Evolutionary conservation across 164 flowering plant genomes (phyloP).

Genomic region (Pachysandra terminalis): DNA sequence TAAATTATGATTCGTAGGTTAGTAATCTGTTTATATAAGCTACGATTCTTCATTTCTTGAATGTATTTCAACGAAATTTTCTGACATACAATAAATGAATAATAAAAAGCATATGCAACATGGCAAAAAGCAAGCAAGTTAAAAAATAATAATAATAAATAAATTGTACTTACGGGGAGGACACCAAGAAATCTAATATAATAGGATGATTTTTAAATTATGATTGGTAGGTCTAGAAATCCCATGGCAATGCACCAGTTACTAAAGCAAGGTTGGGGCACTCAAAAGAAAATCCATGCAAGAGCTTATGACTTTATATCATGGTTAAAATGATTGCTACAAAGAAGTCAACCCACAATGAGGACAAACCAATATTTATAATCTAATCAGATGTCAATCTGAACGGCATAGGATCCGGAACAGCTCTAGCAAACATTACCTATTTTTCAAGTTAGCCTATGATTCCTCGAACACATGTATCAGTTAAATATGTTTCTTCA

Average conservation of each 20-base stretch:
- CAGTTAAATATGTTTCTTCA: constrained; percentile 16
- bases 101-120: not conserved
- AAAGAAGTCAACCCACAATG: constrained; percentile 59
- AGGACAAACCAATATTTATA: constrained; percentile 25
- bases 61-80: not conserved
- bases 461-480: constrained; percentile 21
- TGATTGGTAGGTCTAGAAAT: constrained; percentile 6
- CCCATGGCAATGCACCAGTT: not conserved
- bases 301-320: constrained; percentile 27
- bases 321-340: constrained; percentile 35
- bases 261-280: constrained; percentile 13
- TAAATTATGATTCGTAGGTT: constrained; percentile 3
- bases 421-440: constrained; percentile 28
- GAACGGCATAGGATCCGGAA: constrained; percentile 41
- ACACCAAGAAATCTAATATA: too few species aligned
- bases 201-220: not conserved
- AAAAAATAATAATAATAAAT: too few species aligned
- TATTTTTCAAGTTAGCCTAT: constrained; percentile 29
- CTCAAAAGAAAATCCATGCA: constrained; percentile 24
- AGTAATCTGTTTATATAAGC: not conserved
- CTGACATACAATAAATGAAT: not conserved
- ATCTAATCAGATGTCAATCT: constrained; percentile 16
- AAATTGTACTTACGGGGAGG: too few species aligned
- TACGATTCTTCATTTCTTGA: too few species aligned
- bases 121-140: too few species aligned